phyloP scores from a whole-genome alignment of 192 early-diverging fungal species.

The Chytriomyces hyalinus region DNA sequence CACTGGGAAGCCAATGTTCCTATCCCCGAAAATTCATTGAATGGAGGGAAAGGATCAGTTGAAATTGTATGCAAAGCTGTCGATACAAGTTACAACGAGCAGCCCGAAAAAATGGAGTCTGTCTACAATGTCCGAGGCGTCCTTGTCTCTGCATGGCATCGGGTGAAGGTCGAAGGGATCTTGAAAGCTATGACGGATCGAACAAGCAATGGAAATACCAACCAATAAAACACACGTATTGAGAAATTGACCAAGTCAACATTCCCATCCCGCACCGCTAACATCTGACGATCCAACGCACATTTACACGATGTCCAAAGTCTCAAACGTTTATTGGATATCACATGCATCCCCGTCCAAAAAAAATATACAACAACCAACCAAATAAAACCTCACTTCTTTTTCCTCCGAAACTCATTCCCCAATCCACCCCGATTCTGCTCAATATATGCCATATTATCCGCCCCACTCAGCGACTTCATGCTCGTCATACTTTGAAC shows the following conservation, averaged over 20 bases:
- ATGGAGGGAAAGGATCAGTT: slow-evolving; percentile 33
- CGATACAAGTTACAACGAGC: slow-evolving; percentile 85
- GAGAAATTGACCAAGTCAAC: too few relatives aligned
- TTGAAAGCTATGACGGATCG: too few relatives aligned
- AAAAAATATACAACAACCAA: too few relatives aligned
- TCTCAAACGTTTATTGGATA: too few relatives aligned
- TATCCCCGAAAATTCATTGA: slow-evolving; percentile 6
- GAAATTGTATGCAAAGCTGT: slow-evolving; percentile 82
- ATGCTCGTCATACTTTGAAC: slow-evolving; percentile 61
- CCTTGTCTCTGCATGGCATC: slow-evolving; percentile 53
- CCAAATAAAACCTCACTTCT: not conserved
- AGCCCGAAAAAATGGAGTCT: slow-evolving; percentile 66
- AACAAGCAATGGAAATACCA: too few relatives aligned
- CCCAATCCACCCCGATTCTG: slow-evolving; percentile 24
- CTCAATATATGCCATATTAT: slow-evolving; percentile 95
- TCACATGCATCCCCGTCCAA: too few relatives aligned
- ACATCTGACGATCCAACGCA: too few relatives aligned
- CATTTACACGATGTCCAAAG: too few relatives aligned
- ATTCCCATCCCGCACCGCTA: too few relatives aligned
- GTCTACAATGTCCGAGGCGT: slow-evolving; percentile 59
- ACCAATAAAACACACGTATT: too few relatives aligned
- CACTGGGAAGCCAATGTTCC: slow-evolving; percentile 74
- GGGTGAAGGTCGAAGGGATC: slow-evolving; percentile 32
- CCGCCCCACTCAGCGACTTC: slow-evolving; percentile 84
- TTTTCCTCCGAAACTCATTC: not conserved